Evolutionary conservation across 78 protist genomes (phyloP).

Genomic region (Dictyostelium intermedium): DNA sequence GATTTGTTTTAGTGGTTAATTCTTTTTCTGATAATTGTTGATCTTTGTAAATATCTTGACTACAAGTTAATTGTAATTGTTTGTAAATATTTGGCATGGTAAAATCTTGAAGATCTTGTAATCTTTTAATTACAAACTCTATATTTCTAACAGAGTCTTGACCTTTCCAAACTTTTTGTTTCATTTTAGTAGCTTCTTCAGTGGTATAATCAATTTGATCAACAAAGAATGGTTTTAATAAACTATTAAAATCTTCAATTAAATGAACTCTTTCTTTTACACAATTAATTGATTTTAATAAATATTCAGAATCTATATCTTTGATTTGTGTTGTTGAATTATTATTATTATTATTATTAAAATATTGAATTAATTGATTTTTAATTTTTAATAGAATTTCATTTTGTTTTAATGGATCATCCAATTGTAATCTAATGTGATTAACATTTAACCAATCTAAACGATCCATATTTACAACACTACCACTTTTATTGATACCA

Average conservation of each 20-base stretch:
- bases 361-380: neutral
- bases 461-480: conserved; percentile 76
- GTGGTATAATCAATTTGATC: neutral
- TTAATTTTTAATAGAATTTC: neutral
- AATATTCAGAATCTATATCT: conserved; percentile 8
- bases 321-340: neutral
- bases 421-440: conserved; percentile 60
- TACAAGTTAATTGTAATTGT: neutral
- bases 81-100: neutral
- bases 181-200: conserved; percentile 50
- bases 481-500: conserved; percentile 51
- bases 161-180: conserved; percentile 49
- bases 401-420: neutral
- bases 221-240: conserved; percentile 20
- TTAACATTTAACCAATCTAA: conserved; percentile 75
- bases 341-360: neutral
- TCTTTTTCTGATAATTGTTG: conserved; percentile 31
- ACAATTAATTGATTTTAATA: conserved; percentile 45
- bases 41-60: neutral
- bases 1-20: conserved; percentile 35
- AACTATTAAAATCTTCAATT: neutral
- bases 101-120: neutral
- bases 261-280: conserved; percentile 49
- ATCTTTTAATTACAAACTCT: neutral
- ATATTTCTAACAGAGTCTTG: neutral